Evolutionary conservation across 495 filamentous ascomycete genomes (phyloP).

Genomic region (Choiromyces venosus): DNA sequence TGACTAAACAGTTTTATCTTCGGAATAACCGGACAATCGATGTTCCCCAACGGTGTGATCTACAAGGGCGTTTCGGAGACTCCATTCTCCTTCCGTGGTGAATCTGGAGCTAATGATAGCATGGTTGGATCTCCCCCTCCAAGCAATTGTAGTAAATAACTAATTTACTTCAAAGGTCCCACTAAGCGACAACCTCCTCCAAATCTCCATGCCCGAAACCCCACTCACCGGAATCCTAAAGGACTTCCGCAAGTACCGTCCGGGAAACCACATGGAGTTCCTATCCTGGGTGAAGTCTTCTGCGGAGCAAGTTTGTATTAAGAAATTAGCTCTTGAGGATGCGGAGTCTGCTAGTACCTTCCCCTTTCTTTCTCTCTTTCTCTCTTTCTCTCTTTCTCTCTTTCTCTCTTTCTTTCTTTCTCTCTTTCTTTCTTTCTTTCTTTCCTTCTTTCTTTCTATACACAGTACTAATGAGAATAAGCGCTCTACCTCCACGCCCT

Average conservation of each 20-base stretch:
- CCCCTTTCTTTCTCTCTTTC: neutral
- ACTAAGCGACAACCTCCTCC: conserved; percentile 73
- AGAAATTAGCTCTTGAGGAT: conserved; percentile 57
- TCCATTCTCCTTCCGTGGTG: conserved; percentile 71
- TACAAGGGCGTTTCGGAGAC: conserved; percentile 75
- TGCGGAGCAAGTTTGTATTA: conserved; percentile 54
- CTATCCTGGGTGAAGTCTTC: conserved; percentile 61
- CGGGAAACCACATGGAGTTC: conserved; percentile 78
- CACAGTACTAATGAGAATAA: conserved; percentile 10
- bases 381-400: neutral
- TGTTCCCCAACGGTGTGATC: conserved; percentile 85
- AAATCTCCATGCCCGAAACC: conserved; percentile 73
- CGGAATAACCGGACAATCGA: conserved; percentile 77
- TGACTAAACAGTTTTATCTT: conserved; percentile 66
- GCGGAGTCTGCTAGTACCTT: conserved; percentile 45
- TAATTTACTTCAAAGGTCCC: conserved; percentile 57
- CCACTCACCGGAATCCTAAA: conserved; percentile 77
- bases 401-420: neutral
- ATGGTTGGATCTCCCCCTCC: conserved; percentile 50
- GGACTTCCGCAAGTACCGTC: conserved; percentile 81
- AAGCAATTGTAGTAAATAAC: conserved; percentile 5
- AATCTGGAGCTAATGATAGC: conserved; percentile 84
- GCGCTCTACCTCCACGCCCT: conserved; percentile 66
- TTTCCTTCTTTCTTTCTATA: too few relatives aligned
- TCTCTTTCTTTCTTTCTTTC: neutral